Percentiles rank a stretch among this genome's conserved stretches.
These are phyloP conservation scores for Macrophomina phaseolina DNA, from an alignment of 2,329 filamentous ascomycete genomes.

Conservation along the genomic window DNA sequence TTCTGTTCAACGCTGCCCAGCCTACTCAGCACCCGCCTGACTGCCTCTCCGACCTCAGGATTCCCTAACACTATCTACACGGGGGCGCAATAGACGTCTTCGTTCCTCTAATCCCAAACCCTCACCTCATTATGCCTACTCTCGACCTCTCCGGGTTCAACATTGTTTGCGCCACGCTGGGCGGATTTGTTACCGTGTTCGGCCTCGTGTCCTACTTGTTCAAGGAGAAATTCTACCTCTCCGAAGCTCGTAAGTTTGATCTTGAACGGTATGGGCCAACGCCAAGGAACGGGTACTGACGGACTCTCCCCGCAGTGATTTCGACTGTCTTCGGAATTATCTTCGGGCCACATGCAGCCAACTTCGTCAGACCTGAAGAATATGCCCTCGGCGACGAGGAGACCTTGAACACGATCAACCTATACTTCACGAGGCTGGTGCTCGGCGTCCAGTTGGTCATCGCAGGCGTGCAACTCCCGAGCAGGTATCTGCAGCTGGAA, in stretches of 20 bases:
- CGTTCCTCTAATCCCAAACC: neutral
- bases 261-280: too few relatives aligned
- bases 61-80: constrained; percentile 33
- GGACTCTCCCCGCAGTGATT: constrained; percentile 65
- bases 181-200: constrained; percentile 89
- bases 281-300: too few relatives aligned
- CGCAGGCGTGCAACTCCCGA: constrained; percentile 85
- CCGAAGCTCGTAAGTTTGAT: constrained; percentile 75
- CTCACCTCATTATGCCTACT: constrained; percentile 55
- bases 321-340: constrained; percentile 78
- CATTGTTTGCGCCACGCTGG: constrained; percentile 78
- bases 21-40: constrained; percentile 8
- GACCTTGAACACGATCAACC: constrained; percentile 73
- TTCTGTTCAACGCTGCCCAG: constrained; percentile 18
- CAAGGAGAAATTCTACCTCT: constrained; percentile 90
- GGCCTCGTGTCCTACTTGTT: constrained; percentile 86
- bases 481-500: constrained; percentile 77
- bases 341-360: constrained; percentile 78
- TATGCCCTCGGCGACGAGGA: constrained; percentile 66
- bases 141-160: constrained; percentile 79
- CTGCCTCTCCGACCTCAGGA: neutral
- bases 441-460: constrained; percentile 89
- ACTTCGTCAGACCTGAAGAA: constrained; percentile 74
- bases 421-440: constrained; percentile 85
- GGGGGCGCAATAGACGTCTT: constrained; percentile 16